A percentile compares a stretch with the other conserved stretches of the same genome.
Evolutionary conservation across 768 basidiomycete genomes (phyloP).

Genomic region (Lenzites betulinus): DNA sequence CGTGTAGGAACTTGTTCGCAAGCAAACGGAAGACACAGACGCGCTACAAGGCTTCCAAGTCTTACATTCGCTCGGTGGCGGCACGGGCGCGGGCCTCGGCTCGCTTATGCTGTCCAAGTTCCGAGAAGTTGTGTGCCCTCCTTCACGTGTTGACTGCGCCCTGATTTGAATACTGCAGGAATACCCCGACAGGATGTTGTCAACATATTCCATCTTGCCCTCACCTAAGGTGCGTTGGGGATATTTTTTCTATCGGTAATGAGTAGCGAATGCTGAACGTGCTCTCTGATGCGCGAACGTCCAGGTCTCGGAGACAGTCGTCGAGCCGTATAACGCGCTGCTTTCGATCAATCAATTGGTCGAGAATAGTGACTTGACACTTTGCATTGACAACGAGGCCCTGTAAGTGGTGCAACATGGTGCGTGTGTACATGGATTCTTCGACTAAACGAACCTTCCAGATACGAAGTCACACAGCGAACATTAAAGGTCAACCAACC

Average conservation of each 20-base stretch:
- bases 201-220: slow-evolving; percentile 56
- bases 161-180: slow-evolving; percentile 52
- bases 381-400: slow-evolving; percentile 88
- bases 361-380: slow-evolving; percentile 81
- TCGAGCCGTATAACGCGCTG: slow-evolving; percentile 84
- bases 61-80: slow-evolving; percentile 88
- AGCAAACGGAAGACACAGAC: slow-evolving; percentile 81
- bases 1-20: slow-evolving; percentile 71
- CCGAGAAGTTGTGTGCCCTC: slow-evolving; percentile 57
- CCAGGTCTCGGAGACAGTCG: slow-evolving; percentile 51
- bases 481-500: slow-evolving; percentile 69
- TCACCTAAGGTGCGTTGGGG: slow-evolving; percentile 48
- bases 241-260: not conserved
- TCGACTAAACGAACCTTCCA: slow-evolving; percentile 30
- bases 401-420: slow-evolving; percentile 47
- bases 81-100: slow-evolving; percentile 87
- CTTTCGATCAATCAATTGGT: slow-evolving; percentile 88
- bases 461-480: slow-evolving; percentile 70
- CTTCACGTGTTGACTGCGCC: slow-evolving; percentile 17
- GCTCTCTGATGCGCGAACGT: not conserved
- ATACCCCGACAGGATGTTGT: slow-evolving; percentile 49
- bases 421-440: not conserved
- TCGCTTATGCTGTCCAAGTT: slow-evolving; percentile 79
- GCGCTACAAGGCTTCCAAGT: slow-evolving; percentile 90
- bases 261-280: not conserved